These are phyloP conservation scores for Gelatoporia subvermispora DNA, from an alignment of 768 basidiomycete species.

Conservation along the genomic window DNA sequence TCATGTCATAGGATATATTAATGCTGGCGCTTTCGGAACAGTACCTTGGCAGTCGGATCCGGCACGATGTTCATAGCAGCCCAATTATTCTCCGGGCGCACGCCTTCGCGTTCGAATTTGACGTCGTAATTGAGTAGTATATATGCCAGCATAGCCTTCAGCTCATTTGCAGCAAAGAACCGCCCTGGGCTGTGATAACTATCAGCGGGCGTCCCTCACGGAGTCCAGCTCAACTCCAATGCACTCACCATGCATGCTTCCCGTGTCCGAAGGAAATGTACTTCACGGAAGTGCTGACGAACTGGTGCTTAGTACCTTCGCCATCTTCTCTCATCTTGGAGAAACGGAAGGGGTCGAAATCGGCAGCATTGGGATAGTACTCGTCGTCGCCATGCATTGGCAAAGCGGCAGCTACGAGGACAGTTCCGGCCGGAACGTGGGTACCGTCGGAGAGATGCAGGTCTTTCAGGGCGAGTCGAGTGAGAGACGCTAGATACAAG, in stretches of 20 bases:
- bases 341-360: conserved; percentile 48
- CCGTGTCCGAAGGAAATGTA: conserved; percentile 25
- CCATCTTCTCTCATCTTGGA: conserved; percentile 28
- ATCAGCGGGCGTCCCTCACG: background rate
- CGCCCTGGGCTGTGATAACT: conserved; percentile 5
- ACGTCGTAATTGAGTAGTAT: conserved; percentile 15
- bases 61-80: conserved; percentile 14
- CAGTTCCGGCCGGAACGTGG: conserved; percentile 17
- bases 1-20: background rate
- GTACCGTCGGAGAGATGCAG: conserved; percentile 32
- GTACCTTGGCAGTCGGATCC: conserved; percentile 16
- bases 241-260: conserved; percentile 26
- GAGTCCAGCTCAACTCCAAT: too few species aligned
- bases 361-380: conserved; percentile 17
- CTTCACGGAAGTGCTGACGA: conserved; percentile 26
- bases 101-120: conserved; percentile 18
- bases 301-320: conserved; percentile 30
- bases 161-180: conserved; percentile 15
- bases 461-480: conserved; percentile 25
- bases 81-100: conserved; percentile 15
- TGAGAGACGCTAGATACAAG: conserved; percentile 17
- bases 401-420: conserved; percentile 12
- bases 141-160: conserved; percentile 14
- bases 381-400: conserved; percentile 20
- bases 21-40: conserved; percentile 30